Percentiles rank a stretch among this genome's conserved stretches.
Evolutionary conservation across 2,329 filamentous ascomycete genomes (phyloP).

Genomic region (Aureobasidium sp.): DNA sequence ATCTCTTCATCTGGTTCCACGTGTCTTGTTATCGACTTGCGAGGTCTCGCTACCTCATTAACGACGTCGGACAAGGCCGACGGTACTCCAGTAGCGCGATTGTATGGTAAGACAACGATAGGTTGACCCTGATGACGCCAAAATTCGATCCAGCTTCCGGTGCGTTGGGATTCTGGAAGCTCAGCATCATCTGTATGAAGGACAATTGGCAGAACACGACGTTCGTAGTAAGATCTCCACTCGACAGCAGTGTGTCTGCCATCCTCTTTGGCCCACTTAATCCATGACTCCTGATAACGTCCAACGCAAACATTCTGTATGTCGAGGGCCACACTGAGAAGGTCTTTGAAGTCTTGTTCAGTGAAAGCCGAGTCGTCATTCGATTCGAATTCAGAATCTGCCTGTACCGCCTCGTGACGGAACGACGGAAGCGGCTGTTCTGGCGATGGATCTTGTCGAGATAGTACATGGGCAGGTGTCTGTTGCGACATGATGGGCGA

Average conservation of each 20-base stretch:
- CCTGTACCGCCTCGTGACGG: not conserved
- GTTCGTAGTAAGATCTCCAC: conserved; percentile 32
- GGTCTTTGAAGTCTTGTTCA: conserved; percentile 26
- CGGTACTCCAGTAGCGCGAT: too few species aligned
- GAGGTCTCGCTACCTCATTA: not conserved
- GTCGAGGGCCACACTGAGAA: conserved; percentile 25
- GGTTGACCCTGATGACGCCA: conserved; percentile 17
- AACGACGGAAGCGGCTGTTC: not conserved
- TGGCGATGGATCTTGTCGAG: not conserved
- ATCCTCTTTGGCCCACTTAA: conserved; percentile 25
- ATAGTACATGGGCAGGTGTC: not conserved
- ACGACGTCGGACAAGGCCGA: too few species aligned
- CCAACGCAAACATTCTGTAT: conserved; percentile 21
- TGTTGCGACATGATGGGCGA: not conserved
- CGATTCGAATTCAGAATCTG: not conserved
- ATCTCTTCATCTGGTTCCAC: too few species aligned
- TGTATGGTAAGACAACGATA: not conserved
- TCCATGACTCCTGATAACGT: conserved; percentile 30
- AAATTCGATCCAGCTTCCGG: conserved; percentile 2
- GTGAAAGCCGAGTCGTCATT: conserved; percentile 35
- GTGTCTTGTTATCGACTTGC: too few species aligned
- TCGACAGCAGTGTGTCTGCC: conserved; percentile 27
- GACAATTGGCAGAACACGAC: conserved; percentile 30
- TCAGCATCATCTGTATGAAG: conserved; percentile 2
- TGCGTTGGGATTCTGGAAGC: not conserved